Conservation (phyloP, 768 basidiomycete species). For the Rhizopogon rudus region DNA sequence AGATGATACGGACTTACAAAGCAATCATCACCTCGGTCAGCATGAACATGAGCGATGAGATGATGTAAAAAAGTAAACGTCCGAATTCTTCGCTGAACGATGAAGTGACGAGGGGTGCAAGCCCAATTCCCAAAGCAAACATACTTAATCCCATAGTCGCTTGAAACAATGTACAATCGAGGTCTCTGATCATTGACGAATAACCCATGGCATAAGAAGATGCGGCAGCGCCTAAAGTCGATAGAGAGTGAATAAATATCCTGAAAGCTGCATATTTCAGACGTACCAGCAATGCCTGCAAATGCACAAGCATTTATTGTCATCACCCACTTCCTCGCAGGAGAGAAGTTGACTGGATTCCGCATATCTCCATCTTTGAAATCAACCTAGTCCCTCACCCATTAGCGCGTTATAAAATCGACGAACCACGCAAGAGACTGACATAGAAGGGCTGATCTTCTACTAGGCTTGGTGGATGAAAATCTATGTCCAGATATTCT, state of each 20-base stretch:
- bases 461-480: background rate
- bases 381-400: slow-evolving; percentile 29
- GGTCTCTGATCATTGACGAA: slow-evolving; percentile 46
- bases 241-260: background rate
- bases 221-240: slow-evolving; percentile 39
- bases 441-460: slow-evolving; percentile 12
- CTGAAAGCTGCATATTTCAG: background rate
- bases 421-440: background rate
- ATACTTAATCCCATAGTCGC: slow-evolving; percentile 46
- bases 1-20: slow-evolving; percentile 13
- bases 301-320: slow-evolving; percentile 30
- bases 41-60: slow-evolving; percentile 43
- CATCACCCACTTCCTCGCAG: slow-evolving; percentile 37
- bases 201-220: slow-evolving; percentile 54
- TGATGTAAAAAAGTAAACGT: slow-evolving; percentile 53
- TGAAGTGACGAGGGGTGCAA: slow-evolving; percentile 61
- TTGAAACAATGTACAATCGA: slow-evolving; percentile 39
- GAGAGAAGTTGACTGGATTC: slow-evolving; percentile 36
- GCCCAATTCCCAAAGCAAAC: slow-evolving; percentile 56
- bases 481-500: background rate
- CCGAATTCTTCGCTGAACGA: slow-evolving; percentile 74
- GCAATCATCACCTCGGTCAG: slow-evolving; percentile 42
- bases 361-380: slow-evolving; percentile 33
- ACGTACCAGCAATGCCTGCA: slow-evolving; percentile 27
- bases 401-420: background rate